Evolutionary conservation across 2,329 filamentous ascomycete species (phyloP), one percentile per base, ranked within the genome.

Genomic region (Cordyceps fumosorosea): DNA sequence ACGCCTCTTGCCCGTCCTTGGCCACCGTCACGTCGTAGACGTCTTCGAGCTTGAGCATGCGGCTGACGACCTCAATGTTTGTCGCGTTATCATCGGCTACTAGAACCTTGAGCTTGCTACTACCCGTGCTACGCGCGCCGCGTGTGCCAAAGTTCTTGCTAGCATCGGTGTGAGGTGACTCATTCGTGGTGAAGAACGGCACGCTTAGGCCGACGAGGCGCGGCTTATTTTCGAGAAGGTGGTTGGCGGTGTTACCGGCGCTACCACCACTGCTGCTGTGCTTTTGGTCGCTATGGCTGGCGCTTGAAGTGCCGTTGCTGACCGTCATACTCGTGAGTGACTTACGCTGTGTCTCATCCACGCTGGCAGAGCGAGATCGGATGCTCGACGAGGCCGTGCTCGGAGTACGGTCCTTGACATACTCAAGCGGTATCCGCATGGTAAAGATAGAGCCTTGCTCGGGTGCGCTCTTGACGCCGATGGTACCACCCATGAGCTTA

Each of bases 11-110:
- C 0, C 89, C 89, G 68, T 91, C 89, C 71, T 91, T 91, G 60
- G 92, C 93, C 56, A 96, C 89, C 0, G 90, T 93, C 20, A 96
- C 91, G 71, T 96, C 90, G 73, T 89, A 90, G 18, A 92, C 83
- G 40, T 89, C 87, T 70, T 92, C 89, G 0, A 92, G 81, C 73
- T 91, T 91, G 29, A 88, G 77, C 83, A 88, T 86, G 57, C 83
- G 78, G 68, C 84, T 83, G 34, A 84, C 80, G 0, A 83, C 80
- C 65, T 85, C 79, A 63, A 85, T 79, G 64, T 87, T 85, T 67
- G 81, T 83, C 26, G 77, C 78, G 70, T 82, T 84, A 70, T 84
- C 79, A 64, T 97, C 93, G 0, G 93, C 93, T 14, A 97, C 92
- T 7, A 97, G 80, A 1, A 96, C 90, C 22, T 89, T 87, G 51